Percentiles rank a stretch among this genome's conserved stretches.
These are phyloP conservation scores for Hypoxylon sp. DNA, from an alignment of 2,329 filamentous ascomycete genomes.

Conservation along the genomic window DNA sequence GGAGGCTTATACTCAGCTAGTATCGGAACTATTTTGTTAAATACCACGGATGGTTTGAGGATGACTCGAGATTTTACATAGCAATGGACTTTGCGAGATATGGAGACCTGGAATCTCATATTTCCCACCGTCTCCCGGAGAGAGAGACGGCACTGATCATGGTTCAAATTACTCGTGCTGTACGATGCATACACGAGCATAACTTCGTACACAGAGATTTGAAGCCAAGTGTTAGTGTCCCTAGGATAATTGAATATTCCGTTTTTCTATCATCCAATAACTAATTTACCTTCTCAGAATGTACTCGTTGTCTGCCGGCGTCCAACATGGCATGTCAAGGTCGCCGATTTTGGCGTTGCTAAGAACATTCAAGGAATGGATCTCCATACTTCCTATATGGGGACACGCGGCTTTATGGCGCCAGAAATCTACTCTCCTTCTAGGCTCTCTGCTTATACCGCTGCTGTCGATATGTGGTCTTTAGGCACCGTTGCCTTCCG, in stretches of 20 bases:
- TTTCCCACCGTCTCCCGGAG: background rate
- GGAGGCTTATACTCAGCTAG: background rate
- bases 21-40: background rate
- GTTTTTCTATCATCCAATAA: too few species aligned
- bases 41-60: background rate
- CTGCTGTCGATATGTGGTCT: background rate
- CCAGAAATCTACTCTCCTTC: background rate
- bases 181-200: background rate
- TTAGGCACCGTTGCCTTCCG: background rate
- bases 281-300: background rate
- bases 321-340: background rate
- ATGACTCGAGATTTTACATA: background rate
- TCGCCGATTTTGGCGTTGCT: background rate
- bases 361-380: background rate
- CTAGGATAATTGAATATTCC: too few species aligned
- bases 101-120: background rate
- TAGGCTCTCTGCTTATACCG: background rate
- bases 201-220: background rate
- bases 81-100: background rate
- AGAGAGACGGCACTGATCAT: background rate
- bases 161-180: background rate
- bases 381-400: background rate
- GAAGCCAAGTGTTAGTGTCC: background rate
- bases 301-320: background rate
- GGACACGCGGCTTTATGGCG: background rate